Evolutionary conservation across 345 rosid genomes (phyloP).

Genomic region (Melastoma malabathricum): DNA sequence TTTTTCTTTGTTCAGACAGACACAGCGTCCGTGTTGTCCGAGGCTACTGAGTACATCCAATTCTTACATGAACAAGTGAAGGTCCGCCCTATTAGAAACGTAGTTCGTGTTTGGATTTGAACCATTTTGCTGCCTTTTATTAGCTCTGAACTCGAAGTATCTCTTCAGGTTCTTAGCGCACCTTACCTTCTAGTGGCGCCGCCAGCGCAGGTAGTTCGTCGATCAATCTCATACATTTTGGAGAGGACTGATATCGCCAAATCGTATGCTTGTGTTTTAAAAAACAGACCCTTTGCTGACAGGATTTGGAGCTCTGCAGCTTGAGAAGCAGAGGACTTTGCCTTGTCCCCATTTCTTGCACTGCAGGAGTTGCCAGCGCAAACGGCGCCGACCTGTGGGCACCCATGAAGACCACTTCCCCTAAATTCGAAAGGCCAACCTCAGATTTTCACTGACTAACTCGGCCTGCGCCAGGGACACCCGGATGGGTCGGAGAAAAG

Average conservation of each 20-base stretch:
- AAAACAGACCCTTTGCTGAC: constrained; percentile 2
- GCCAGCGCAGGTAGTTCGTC: constrained; percentile 22
- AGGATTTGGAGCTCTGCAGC: constrained; percentile 44
- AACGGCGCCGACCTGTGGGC: constrained; percentile 99
- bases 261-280: neutral
- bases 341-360: constrained; percentile 63
- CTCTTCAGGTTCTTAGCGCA: constrained; percentile 68
- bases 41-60: constrained; percentile 74
- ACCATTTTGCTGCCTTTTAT: neutral
- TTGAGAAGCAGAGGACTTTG: constrained; percentile 69
- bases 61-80: constrained; percentile 96
- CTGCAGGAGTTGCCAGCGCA: constrained; percentile 63
- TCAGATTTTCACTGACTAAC: constrained; percentile 15
- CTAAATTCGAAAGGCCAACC: constrained; percentile 30
- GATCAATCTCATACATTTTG: constrained; percentile 8
- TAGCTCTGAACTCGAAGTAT: neutral
- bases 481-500: too few species aligned
- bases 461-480: neutral
- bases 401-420: constrained; percentile 62
- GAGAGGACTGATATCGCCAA: neutral
- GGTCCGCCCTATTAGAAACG: constrained; percentile 27
- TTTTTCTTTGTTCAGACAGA: constrained; percentile 49
- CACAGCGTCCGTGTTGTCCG: constrained; percentile 86
- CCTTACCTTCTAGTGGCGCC: constrained; percentile 69
- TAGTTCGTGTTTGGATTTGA: neutral